Evolutionary conservation across 2,329 filamentous ascomycete species (phyloP), one percentile per base, ranked within the genome.

Genomic region (Stagonosporopsis rhizophila): DNA sequence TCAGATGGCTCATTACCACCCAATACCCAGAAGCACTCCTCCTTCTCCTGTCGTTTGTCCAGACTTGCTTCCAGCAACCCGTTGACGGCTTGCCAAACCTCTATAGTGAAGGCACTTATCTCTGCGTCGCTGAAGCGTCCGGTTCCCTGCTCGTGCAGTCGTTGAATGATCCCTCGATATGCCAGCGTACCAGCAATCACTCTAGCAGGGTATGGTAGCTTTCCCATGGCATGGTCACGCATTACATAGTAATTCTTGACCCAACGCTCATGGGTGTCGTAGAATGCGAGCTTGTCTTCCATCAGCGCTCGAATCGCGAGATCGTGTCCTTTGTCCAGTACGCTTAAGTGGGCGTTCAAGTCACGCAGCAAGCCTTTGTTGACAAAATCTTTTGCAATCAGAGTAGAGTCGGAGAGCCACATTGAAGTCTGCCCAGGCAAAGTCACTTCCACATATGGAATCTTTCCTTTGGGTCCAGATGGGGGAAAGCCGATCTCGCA

Each of bases 261-360:
- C 86, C 86, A 89, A 58, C 80, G 77, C 72, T 89, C 86, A 37
- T 78, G 76, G 1, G 60, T 69, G 23, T 81, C 76, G 55, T 82
- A 85, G 60, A 87, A 88, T 64, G 83, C 84, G 14, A 86, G 59
- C 68, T 83, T 86, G 19, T 89, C 85, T 71, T 89, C 86, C 22
- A 88, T 56, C 47, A 89, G 61, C 0, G 83, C 81, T 15, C 80
- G 73, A 1, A 88, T 57, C 0, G 79, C 82, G 8, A 85, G 65
- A 68, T 88, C 85, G 0, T 79, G 71, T 0, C 81, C 79, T 37
- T 67, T 77, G 20, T 81, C 69, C 0, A 64, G 59, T 0, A 77
- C 69, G 0, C 72, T 65, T 2, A 88, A 63, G 0, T 47, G 51
- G 0, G 62, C 72, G 53, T 86, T 86, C 12, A 88, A 61, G 56